These are phyloP conservation scores for Phyllosticta citrichinensis DNA, from an alignment of 2,329 filamentous ascomycete species.

Conservation along the genomic window DNA sequence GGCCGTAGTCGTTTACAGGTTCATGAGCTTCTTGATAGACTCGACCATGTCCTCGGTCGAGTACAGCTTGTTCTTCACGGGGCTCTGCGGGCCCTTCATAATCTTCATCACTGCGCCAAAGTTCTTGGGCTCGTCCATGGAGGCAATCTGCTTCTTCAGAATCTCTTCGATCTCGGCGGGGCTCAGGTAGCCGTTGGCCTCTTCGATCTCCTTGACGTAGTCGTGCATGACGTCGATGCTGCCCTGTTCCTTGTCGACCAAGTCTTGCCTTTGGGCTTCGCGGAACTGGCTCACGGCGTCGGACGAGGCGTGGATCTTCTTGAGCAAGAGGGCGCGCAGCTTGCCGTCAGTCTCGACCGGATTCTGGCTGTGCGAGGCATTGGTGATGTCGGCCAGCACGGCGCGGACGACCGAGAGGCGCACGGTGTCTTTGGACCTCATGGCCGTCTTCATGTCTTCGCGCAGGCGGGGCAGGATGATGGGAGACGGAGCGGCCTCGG, in stretches of 20 bases:
- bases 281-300: constrained; percentile 56
- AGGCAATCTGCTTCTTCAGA: neutral
- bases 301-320: constrained; percentile 47
- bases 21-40: neutral
- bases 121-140: neutral
- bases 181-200: neutral
- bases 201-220: constrained; percentile 50
- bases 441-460: constrained; percentile 37
- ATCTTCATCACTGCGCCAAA: neutral
- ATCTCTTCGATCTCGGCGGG: neutral
- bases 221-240: constrained; percentile 57
- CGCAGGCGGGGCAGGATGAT: constrained; percentile 36
- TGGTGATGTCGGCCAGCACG: constrained; percentile 60
- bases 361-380: constrained; percentile 60
- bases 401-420: constrained; percentile 59
- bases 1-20: neutral
- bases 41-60: neutral
- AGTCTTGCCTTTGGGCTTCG: constrained; percentile 53
- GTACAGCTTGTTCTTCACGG: neutral
- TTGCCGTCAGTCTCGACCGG: constrained; percentile 64
- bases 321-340: constrained; percentile 57
- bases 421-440: constrained; percentile 41
- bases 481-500: constrained; percentile 19
- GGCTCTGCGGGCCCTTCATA: neutral
- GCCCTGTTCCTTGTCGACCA: constrained; percentile 59